Conservation (phyloP, 108 stramenopile genomes). For the Conticribra guillardii region DNA sequence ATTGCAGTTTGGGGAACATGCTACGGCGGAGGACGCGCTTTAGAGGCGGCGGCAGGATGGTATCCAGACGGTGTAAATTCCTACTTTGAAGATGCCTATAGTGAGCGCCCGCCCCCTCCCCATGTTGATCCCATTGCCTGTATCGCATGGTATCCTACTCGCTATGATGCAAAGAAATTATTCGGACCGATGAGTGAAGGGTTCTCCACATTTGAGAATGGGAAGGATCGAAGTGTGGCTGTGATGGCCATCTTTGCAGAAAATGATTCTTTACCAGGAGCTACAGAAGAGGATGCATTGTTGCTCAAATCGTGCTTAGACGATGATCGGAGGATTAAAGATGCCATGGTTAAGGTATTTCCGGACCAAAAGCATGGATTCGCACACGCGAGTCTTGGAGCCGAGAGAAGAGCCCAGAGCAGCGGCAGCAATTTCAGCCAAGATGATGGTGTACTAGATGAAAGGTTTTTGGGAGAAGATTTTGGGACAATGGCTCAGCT, state of each 20-base stretch:
- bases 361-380: slow-evolving; percentile 83
- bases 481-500: slow-evolving; percentile 61
- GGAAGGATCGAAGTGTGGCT: slow-evolving; percentile 53
- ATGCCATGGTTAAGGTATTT: slow-evolving; percentile 87
- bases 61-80: slow-evolving; percentile 48
- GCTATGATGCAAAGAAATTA: slow-evolving; percentile 67
- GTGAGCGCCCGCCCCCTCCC: slow-evolving; percentile 60
- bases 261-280: slow-evolving; percentile 68
- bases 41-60: slow-evolving; percentile 80
- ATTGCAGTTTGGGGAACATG: slow-evolving; percentile 86
- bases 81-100: slow-evolving; percentile 62
- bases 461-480: slow-evolving; percentile 68
- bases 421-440: slow-evolving; percentile 19
- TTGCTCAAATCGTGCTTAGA: slow-evolving; percentile 62
- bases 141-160: slow-evolving; percentile 88
- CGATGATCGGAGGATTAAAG: slow-evolving; percentile 71
- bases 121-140: slow-evolving; percentile 74
- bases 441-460: slow-evolving; percentile 25
- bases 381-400: slow-evolving; percentile 57
- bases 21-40: slow-evolving; percentile 83
- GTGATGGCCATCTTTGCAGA: slow-evolving; percentile 86
- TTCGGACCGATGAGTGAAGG: slow-evolving; percentile 64
- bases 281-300: slow-evolving; percentile 72
- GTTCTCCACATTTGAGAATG: slow-evolving; percentile 48
- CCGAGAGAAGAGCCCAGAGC: neutral